Base-by-base conservation (phyloP, 495 filamentous ascomycete genomes). In the Penicillium bovifimosum region DNA sequence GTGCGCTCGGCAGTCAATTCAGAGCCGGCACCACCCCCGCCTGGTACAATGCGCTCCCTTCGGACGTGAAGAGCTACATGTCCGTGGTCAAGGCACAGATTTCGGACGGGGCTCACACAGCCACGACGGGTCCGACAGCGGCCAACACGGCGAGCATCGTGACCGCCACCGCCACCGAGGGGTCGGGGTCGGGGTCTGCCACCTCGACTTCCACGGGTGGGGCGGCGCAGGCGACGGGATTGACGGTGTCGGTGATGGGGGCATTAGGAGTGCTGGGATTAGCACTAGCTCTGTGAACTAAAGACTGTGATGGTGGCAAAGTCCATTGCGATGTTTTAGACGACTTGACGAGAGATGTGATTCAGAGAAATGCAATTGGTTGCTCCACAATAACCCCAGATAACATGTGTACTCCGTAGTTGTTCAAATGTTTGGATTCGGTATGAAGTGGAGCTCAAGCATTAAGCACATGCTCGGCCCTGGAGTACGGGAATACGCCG, bases 51-150 rank as follows among this genome's bases (percentile, higher is more conserved):
- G 55, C 46, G 33, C 60, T 71, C 0, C 68, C 68, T 0, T 43
- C 63, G 0, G 61, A 64, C 11, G 63, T 66, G 16, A 64, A 69
- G 54, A 63, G 53, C 36, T 71, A 71, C 57, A 57, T 71, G 47
- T 55, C 62, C 3, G 58, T 59, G 24, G 68, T 69, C 29, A 61
- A 56, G 35, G 55, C 54, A 17, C 62, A 71, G 47, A 62, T 69
- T 14, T 34, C 55, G 7, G 61, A 31, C 1, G 64, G 68, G 9
- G 68, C 66, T 11, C 28, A 68, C 44, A 69, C 64, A 9, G 62
- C 60, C 7, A 64, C 60, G 8, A 51, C 60, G 17, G 52, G 52
- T 2, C 24, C 31, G 16, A 43, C 35, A 11, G 32, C 34, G 7
- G 34, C 5, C n/a, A 29, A 43, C 41, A 29, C 26, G 3, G 33